A percentile compares a stretch with the other conserved stretches of the same genome.
phyloP scores from a whole-genome alignment of 305 asterid genomes.

The Andrographis paniculata region DNA sequence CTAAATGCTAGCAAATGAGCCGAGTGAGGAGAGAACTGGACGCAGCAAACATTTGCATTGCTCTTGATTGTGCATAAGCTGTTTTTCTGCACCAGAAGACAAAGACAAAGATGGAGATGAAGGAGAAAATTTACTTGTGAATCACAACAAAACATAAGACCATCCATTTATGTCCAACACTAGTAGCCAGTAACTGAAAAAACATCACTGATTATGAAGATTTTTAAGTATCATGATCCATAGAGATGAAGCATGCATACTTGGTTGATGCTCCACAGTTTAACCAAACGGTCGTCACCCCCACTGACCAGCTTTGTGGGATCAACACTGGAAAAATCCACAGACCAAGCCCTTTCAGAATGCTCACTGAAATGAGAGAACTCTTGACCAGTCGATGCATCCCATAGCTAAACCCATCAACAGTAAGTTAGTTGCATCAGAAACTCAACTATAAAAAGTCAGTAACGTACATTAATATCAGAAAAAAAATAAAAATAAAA shows the following conservation, averaged over 20 bases:
- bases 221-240: not conserved
- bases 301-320: constrained; percentile 87
- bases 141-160: constrained; percentile 5
- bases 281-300: constrained; percentile 86
- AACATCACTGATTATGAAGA: too few relatives aligned
- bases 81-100: constrained; percentile 67
- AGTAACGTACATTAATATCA: too few relatives aligned
- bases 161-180: not conserved
- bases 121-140: not conserved
- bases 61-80: constrained; percentile 80
- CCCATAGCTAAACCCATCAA: constrained; percentile 79
- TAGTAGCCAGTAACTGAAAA: too few relatives aligned
- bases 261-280: constrained; percentile 85
- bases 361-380: constrained; percentile 60
- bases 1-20: constrained; percentile 66
- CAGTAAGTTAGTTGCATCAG: constrained; percentile 17
- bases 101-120: constrained; percentile 18
- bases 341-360: constrained; percentile 91
- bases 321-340: constrained; percentile 76
- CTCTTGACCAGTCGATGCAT: constrained; percentile 73
- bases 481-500: constrained; percentile 7
- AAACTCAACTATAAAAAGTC: too few relatives aligned
- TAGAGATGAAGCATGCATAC: constrained; percentile 24
- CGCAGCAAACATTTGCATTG: constrained; percentile 86
- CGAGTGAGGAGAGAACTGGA: constrained; percentile 76